Evolutionary conservation across 768 basidiomycete genomes (phyloP).

Genomic region (Lactifluus piperatus): DNA sequence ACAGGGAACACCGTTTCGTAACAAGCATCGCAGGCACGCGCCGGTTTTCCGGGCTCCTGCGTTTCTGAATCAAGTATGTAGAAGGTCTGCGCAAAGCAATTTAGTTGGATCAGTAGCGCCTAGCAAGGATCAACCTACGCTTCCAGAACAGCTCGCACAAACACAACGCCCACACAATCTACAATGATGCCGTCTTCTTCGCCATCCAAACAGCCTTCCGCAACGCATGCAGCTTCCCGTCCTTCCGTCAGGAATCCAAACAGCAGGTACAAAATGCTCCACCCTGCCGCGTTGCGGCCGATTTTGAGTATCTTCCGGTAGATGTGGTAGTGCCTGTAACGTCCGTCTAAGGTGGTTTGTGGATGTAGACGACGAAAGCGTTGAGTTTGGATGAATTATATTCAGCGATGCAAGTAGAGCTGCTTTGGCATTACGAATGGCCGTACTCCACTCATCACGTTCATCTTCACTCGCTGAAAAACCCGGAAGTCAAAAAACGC

Average conservation of each 20-base stretch:
- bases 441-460: slow-evolving; percentile 55
- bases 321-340: slow-evolving; percentile 65
- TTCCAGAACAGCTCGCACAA: slow-evolving; percentile 73
- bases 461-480: slow-evolving; percentile 43
- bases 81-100: slow-evolving; percentile 51
- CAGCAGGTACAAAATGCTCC: slow-evolving; percentile 81
- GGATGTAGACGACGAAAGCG: slow-evolving; percentile 68
- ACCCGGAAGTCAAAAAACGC: not conserved
- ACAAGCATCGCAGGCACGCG: slow-evolving; percentile 79
- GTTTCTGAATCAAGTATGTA: slow-evolving; percentile 53
- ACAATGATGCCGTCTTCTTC: slow-evolving; percentile 78
- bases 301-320: slow-evolving; percentile 37
- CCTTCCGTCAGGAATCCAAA: slow-evolving; percentile 87
- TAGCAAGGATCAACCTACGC: slow-evolving; percentile 38
- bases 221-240: slow-evolving; percentile 85
- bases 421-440: slow-evolving; percentile 62
- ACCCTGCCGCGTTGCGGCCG: slow-evolving; percentile 43
- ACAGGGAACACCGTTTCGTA: slow-evolving; percentile 81
- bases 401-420: slow-evolving; percentile 64
- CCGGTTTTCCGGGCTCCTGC: slow-evolving; percentile 46
- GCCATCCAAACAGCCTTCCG: slow-evolving; percentile 64
- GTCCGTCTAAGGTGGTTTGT: slow-evolving; percentile 67
- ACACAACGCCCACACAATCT: slow-evolving; percentile 80
- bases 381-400: slow-evolving; percentile 68
- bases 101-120: slow-evolving; percentile 1